Conservation (phyloP, 2,329 filamentous ascomycete species). For the Aspergillus floridensis region DNA sequence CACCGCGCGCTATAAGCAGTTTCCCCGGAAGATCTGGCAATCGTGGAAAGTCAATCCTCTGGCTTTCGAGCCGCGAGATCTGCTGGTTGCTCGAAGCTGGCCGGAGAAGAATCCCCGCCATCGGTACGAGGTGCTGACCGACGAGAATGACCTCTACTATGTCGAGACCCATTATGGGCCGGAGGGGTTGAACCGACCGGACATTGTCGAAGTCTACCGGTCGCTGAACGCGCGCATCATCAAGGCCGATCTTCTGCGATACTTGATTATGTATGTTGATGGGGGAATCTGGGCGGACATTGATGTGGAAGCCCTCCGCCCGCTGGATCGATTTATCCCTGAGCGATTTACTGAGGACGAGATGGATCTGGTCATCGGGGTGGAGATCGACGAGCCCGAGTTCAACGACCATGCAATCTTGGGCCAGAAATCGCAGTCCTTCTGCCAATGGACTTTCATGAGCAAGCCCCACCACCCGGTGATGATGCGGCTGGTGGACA, state of each 20-base stretch:
- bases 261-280: conserved; percentile 66
- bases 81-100: conserved; percentile 63
- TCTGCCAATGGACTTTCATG: conserved; percentile 75
- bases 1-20: conserved; percentile 30
- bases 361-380: conserved; percentile 67
- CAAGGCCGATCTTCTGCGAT: conserved; percentile 64
- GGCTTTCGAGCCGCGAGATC: conserved; percentile 63
- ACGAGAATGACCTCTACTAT: conserved; percentile 65
- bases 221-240: conserved; percentile 63
- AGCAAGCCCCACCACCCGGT: conserved; percentile 65
- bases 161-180: conserved; percentile 67
- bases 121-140: conserved; percentile 68
- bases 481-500: conserved; percentile 66
- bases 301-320: conserved; percentile 56
- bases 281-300: conserved; percentile 62
- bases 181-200: conserved; percentile 62
- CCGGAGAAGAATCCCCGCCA: conserved; percentile 63
- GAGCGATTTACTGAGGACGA: conserved; percentile 61
- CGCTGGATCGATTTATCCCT: conserved; percentile 59
- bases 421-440: conserved; percentile 66
- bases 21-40: conserved; percentile 72
- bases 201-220: conserved; percentile 63
- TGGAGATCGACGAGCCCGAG: conserved; percentile 69
- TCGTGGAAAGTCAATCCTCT: conserved; percentile 71
- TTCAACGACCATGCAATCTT: conserved; percentile 64